Percentiles rank a stretch among this genome's conserved stretches.
phyloP scores from a whole-genome alignment of 2,329 filamentous ascomycete species.

The Stachybotrys chartarum region DNA sequence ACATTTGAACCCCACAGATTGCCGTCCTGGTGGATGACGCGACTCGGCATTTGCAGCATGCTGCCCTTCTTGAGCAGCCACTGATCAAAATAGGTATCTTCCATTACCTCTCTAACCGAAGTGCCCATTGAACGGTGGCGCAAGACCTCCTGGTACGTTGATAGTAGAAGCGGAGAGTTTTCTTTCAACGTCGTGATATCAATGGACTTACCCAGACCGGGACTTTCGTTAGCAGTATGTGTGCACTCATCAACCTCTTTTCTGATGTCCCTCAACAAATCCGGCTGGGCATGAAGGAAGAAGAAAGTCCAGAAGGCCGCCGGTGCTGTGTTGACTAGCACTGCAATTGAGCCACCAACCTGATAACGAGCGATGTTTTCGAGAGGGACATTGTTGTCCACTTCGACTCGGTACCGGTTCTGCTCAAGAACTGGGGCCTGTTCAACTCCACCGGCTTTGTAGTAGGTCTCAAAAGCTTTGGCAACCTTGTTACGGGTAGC shows the following conservation, averaged over 20 bases:
- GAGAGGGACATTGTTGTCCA: not conserved
- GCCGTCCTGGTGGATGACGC: slow-evolving; percentile 5
- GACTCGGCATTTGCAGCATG: slow-evolving; percentile 5
- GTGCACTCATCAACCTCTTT: not conserved
- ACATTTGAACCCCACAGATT: not conserved
- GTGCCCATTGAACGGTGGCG: slow-evolving; percentile 1
- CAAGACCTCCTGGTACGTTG: not conserved
- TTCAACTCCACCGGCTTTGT: slow-evolving; percentile 1
- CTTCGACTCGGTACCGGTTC: not conserved
- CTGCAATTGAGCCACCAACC: not conserved
- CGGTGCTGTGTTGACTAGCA: not conserved
- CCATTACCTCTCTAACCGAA: slow-evolving; percentile 3
- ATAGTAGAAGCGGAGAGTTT: not conserved
- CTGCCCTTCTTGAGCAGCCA: slow-evolving; percentile 5
- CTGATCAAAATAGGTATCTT: slow-evolving; percentile 4
- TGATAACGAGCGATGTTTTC: not conserved
- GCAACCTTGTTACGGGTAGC: slow-evolving; percentile 1
- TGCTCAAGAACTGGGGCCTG: not conserved
- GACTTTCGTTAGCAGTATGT: not conserved
- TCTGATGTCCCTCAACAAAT: not conserved
- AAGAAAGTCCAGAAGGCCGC: not conserved
- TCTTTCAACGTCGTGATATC: not conserved
- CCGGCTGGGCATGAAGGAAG: not conserved
- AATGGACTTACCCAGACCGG: not conserved
- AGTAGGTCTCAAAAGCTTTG: not conserved